A percentile compares a stretch with the other conserved stretches of the same genome.
Conservation (phyloP, 495 filamentous ascomycete genomes). For the Talaromyces stipitatus region DNA sequence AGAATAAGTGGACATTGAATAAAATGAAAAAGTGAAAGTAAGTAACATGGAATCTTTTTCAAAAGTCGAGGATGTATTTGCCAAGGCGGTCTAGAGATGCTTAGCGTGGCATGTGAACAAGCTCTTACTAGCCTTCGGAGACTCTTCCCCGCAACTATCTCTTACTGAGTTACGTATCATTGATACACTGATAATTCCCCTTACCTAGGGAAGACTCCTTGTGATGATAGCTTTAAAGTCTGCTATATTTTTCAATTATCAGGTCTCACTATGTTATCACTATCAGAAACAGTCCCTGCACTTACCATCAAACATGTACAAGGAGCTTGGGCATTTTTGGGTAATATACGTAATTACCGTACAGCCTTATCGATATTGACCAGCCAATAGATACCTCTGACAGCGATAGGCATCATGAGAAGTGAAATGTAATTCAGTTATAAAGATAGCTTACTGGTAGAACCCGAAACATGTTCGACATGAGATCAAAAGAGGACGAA, state of each 20-base stretch:
- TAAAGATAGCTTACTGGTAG: background rate
- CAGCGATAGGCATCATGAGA: background rate
- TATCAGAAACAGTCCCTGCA: too few species aligned
- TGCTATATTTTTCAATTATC: too few species aligned
- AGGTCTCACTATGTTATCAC: too few species aligned
- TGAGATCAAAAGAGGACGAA: background rate
- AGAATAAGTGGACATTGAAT: background rate
- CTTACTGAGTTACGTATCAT: background rate
- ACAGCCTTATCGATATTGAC: background rate
- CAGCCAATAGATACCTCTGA: background rate
- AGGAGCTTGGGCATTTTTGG: background rate
- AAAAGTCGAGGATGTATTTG: background rate
- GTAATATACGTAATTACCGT: background rate
- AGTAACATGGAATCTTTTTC: background rate
- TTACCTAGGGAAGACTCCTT: background rate
- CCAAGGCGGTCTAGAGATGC: constrained; percentile 1
- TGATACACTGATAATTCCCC: background rate
- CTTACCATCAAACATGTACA: background rate
- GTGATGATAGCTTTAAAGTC: too few species aligned
- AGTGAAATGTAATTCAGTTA: too few species aligned
- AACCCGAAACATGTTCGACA: background rate
- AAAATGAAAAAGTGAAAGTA: background rate
- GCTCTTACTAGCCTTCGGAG: background rate
- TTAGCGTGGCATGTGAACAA: background rate
- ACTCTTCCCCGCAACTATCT: background rate